A percentile compares a stretch with the other conserved stretches of the same genome.
Conservation (phyloP, 805 yeast species). For the Candida pseudoglaebosa region DNA sequence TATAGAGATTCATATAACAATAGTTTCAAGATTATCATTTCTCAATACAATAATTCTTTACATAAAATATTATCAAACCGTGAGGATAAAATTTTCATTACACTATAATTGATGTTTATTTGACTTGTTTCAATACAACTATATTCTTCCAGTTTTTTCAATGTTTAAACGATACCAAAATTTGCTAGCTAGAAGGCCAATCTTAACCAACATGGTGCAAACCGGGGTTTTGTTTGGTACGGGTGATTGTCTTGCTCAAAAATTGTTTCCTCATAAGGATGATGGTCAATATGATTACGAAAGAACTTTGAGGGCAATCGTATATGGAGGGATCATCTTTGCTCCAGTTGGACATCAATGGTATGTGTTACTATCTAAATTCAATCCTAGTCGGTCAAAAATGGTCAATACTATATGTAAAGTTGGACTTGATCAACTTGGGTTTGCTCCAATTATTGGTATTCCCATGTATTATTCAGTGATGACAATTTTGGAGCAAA, state of each 20-base stretch:
- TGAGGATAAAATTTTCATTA: too few species aligned
- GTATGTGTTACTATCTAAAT: constrained; percentile 51
- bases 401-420: constrained; percentile 25
- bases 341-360: constrained; percentile 73
- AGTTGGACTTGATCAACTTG: constrained; percentile 66
- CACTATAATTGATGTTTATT: too few species aligned
- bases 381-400: constrained; percentile 16
- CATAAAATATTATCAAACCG: not conserved
- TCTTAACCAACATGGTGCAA: constrained; percentile 43
- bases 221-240: constrained; percentile 62
- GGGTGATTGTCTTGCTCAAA: constrained; percentile 76
- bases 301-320: constrained; percentile 59
- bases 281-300: constrained; percentile 40
- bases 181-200: constrained; percentile 31
- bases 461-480: constrained; percentile 67
- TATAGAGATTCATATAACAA: too few species aligned
- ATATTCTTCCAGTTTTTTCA: too few species aligned
- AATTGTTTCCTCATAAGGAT: constrained; percentile 26
- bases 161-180: constrained; percentile 16
- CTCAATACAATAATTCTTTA: too few species aligned
- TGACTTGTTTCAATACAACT: too few species aligned
- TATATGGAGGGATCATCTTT: constrained; percentile 71
- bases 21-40: too few species aligned
- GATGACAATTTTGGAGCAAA: constrained; percentile 61
- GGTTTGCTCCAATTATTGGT: constrained; percentile 71